These are phyloP conservation scores for Fusarium dlaminii DNA, from an alignment of 2,329 filamentous ascomycete species.

Conservation along the genomic window DNA sequence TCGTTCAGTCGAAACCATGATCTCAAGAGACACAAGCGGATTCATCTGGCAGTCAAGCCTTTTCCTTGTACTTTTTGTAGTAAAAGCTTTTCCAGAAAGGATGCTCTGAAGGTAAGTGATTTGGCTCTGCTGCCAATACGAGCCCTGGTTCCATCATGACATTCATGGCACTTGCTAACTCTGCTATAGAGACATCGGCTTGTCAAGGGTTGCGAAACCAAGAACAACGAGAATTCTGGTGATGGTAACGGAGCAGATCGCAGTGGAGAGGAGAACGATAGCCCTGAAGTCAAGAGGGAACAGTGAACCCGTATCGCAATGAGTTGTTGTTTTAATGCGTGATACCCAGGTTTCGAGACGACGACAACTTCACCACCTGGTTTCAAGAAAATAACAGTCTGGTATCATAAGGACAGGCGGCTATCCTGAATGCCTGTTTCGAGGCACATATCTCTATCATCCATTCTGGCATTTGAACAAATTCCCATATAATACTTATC, in stretches of 20 bases:
- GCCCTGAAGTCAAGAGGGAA: slow-evolving; percentile 37
- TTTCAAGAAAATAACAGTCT: not conserved
- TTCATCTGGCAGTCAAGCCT: slow-evolving; percentile 94
- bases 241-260: slow-evolving; percentile 36
- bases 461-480: slow-evolving; percentile 1
- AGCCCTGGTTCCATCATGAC: not conserved
- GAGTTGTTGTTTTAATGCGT: slow-evolving; percentile 7
- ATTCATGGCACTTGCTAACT: slow-evolving; percentile 25
- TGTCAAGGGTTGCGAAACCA: slow-evolving; percentile 69
- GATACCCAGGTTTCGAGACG: slow-evolving; percentile 24
- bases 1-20: slow-evolving; percentile 98
- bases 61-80: slow-evolving; percentile 92
- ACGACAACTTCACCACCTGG: slow-evolving; percentile 8
- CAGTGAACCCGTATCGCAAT: slow-evolving; percentile 13
- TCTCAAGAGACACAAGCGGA: slow-evolving; percentile 93
- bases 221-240: slow-evolving; percentile 41
- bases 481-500: slow-evolving; percentile 16
- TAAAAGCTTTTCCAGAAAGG: slow-evolving; percentile 96
- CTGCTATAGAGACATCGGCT: slow-evolving; percentile 64
- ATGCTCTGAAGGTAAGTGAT: slow-evolving; percentile 86
- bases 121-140: not conserved
- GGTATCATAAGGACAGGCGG: not conserved
- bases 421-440: not conserved
- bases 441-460: not conserved
- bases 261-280: slow-evolving; percentile 40